Evolutionary conservation across 495 filamentous ascomycete species (phyloP).

Genomic region (Aspergillus biplanus): DNA sequence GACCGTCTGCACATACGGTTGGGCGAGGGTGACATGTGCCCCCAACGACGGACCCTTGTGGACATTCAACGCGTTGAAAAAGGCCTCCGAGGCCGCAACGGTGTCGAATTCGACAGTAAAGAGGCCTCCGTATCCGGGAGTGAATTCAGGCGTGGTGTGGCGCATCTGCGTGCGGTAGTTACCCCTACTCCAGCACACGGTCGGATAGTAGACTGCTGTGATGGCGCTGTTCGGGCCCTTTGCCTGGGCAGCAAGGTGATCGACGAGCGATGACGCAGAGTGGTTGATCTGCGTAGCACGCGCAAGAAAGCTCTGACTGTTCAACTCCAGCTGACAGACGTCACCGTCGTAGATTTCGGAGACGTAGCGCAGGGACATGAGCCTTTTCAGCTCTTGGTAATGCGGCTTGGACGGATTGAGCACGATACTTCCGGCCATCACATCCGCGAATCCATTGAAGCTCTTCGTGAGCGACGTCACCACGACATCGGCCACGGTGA

Average conservation of each 20-base stretch:
- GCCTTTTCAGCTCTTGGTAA: too few species aligned
- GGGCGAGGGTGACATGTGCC: background rate
- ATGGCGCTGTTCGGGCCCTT: too few species aligned
- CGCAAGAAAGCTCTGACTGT: too few species aligned
- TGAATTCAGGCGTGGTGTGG: too few species aligned
- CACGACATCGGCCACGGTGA: constrained; percentile 3
- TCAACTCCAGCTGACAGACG: too few species aligned
- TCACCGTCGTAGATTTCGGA: too few species aligned
- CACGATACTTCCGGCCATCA: constrained; percentile 2
- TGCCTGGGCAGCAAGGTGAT: too few species aligned
- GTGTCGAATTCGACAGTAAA: background rate
- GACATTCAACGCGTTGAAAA: background rate
- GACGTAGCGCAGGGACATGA: too few species aligned
- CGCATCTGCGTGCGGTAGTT: too few species aligned
- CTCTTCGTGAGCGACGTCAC: constrained; percentile 6
- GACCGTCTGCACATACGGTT: background rate
- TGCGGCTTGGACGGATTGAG: too few species aligned
- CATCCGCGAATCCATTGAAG: constrained; percentile 7
- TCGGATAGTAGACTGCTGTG: constrained; percentile 11
- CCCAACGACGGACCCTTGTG: constrained; percentile 8
- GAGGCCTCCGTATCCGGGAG: constrained; percentile 3
- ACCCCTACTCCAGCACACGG: background rate
- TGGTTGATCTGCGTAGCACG: too few species aligned
- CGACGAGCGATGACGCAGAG: too few species aligned
- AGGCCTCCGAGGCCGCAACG: background rate